Conservation (phyloP, 306 rosid species). For the Quercus agrifolia region DNA sequence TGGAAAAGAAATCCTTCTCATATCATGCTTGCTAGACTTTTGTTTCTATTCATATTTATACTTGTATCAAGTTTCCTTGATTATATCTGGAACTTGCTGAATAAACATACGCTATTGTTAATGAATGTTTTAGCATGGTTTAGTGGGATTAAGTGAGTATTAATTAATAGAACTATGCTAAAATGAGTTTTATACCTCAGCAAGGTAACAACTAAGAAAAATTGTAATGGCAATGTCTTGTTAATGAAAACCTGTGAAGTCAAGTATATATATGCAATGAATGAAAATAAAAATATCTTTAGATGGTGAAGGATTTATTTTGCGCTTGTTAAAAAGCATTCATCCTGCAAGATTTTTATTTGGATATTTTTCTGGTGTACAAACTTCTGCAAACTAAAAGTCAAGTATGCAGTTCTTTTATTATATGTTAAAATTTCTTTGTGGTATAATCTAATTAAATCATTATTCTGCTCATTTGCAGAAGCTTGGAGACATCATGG, state of each 20-base stretch:
- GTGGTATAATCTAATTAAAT: constrained; percentile 21
- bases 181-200: not conserved
- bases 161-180: not conserved
- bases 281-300: not conserved
- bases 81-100: not conserved
- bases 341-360: not conserved
- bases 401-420: not conserved
- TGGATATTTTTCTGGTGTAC: not conserved
- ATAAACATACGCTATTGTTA: not conserved
- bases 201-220: not conserved
- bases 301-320: not conserved
- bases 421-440: not conserved
- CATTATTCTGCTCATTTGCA: constrained; percentile 36
- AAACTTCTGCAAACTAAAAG: not conserved
- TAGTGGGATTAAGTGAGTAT: not conserved
- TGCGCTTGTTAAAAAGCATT: not conserved
- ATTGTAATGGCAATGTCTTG: not conserved
- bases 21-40: not conserved
- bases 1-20: not conserved
- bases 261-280: not conserved
- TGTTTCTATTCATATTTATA: not conserved
- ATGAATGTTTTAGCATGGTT: not conserved
- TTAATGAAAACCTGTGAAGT: not conserved
- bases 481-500: constrained; percentile 97
- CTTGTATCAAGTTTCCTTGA: not conserved